Evolutionary conservation across 164 flowering plant species (phyloP).

Genomic region (Buxus sempervirens): DNA sequence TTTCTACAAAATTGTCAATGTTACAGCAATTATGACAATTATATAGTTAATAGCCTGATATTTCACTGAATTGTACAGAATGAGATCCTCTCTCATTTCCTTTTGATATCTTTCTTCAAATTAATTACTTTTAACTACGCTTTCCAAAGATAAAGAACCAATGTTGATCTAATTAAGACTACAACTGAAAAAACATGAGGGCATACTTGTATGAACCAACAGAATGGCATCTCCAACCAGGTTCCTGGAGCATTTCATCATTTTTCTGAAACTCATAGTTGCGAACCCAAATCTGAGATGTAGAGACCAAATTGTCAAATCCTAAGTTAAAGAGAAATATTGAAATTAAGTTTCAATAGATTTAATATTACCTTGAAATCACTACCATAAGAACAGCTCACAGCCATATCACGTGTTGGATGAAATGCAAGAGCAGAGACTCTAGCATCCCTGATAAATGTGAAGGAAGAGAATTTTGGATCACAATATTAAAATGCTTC

Average conservation of each 20-base stretch:
- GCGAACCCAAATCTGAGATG: conserved; percentile 65
- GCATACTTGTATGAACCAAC: conserved; percentile 93
- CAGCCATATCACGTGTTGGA: conserved; percentile 70
- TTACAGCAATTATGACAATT: no score
- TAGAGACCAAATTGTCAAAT: conserved; percentile 4
- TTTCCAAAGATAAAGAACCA: background rate
- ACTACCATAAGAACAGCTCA: conserved; percentile 81
- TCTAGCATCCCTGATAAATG: conserved; percentile 57
- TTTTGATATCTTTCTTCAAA: background rate
- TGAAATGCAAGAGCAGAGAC: conserved; percentile 84
- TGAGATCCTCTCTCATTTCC: background rate
- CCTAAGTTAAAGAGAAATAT: background rate
- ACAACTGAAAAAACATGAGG: background rate
- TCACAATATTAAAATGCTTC: background rate
- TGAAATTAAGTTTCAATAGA: background rate
- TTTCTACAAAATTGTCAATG: no score
- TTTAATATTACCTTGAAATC: conserved; percentile 74
- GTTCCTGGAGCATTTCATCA: conserved; percentile 31
- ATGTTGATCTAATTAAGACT: background rate
- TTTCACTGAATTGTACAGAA: no score
- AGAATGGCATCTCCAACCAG: conserved; percentile 91
- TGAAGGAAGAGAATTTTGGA: conserved; percentile 1
- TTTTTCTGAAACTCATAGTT: conserved; percentile 30
- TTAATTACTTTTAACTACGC: background rate
- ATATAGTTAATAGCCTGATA: no score